Conservation (phyloP, 495 filamentous ascomycete species). For the Neurospora sp. region DNA sequence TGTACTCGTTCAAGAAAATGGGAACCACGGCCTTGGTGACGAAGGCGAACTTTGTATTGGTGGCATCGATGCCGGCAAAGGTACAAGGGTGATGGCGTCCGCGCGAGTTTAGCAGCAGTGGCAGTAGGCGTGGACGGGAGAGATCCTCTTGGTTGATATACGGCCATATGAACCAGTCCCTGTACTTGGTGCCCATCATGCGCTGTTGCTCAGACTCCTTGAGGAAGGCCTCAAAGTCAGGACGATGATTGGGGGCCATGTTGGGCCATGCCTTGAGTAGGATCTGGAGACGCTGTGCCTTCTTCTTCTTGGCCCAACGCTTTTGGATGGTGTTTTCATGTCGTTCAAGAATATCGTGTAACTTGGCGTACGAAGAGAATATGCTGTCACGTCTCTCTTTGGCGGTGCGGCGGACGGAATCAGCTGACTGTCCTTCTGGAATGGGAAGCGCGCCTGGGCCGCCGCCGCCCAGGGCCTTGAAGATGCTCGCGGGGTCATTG, state of each 20-base stretch:
- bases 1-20: conserved; percentile 27
- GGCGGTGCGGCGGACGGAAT: conserved; percentile 3
- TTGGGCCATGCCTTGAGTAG: conserved; percentile 35
- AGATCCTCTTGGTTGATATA: conserved; percentile 52
- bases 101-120: conserved; percentile 40
- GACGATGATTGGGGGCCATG: conserved; percentile 39
- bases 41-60: conserved; percentile 18
- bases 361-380: background rate
- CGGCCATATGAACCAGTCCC: conserved; percentile 35
- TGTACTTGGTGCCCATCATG: conserved; percentile 1
- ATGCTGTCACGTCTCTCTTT: background rate
- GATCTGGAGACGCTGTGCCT: conserved; percentile 27
- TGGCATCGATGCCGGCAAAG: conserved; percentile 32
- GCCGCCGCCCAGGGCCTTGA: background rate
- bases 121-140: conserved; percentile 26
- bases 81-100: conserved; percentile 31
- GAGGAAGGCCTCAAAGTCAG: conserved; percentile 37
- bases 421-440: background rate
- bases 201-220: conserved; percentile 11
- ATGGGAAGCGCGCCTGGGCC: background rate
- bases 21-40: conserved; percentile 20
- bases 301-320: conserved; percentile 41
- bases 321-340: conserved; percentile 37
- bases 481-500: conserved; percentile 6
- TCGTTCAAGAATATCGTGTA: conserved; percentile 24